Conservation (phyloP, 176 grass and related monocot species). For the Pontederia crassipes region DNA sequence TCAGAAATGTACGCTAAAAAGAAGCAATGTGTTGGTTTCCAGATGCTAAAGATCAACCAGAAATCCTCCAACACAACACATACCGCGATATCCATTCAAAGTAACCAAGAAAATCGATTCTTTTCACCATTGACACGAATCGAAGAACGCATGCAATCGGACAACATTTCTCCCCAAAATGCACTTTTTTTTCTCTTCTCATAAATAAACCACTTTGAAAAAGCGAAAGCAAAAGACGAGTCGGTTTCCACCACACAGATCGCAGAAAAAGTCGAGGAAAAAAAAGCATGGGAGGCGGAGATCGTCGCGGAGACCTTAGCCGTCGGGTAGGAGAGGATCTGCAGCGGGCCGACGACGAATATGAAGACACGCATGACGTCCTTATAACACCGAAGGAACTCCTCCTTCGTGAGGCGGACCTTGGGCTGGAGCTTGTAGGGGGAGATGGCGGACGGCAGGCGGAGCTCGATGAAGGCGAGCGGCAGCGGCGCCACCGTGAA, state of each 20-base stretch:
- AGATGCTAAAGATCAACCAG: no score
- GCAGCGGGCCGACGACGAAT: constrained; percentile 54
- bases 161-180: no score
- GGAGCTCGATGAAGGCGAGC: constrained; percentile 58
- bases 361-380: constrained; percentile 55
- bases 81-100: no score
- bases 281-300: constrained; percentile 1
- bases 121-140: no score
- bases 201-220: no score
- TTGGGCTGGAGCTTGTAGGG: constrained; percentile 76
- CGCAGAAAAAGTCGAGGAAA: not conserved
- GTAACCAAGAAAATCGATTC: no score
- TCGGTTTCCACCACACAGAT: not conserved
- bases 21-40: no score
- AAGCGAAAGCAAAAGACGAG: no score
- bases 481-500: constrained; percentile 74
- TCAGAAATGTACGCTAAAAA: no score
- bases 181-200: no score
- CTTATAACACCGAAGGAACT: constrained; percentile 54
- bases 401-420: constrained; percentile 32
- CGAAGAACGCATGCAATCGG: no score
- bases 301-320: constrained; percentile 52
- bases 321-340: constrained; percentile 54
- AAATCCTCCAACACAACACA: no score
- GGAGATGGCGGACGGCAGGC: constrained; percentile 26